These are phyloP conservation scores for Boletellus ananas DNA, from an alignment of 768 basidiomycete genomes.

Conservation along the genomic window DNA sequence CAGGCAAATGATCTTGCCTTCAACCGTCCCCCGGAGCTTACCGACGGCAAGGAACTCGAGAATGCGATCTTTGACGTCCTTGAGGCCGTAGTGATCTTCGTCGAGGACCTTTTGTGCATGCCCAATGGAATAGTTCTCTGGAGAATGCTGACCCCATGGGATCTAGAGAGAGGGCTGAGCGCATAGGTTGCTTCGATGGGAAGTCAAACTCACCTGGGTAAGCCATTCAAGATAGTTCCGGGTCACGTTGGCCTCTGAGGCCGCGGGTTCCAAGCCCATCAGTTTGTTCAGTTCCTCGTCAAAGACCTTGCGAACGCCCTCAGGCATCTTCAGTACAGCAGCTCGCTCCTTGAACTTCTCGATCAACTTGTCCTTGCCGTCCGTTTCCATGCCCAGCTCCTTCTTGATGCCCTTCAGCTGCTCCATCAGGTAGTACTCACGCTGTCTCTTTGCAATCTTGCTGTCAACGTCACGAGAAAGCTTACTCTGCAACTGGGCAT, in stretches of 20 bases:
- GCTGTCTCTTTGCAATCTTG: conserved; percentile 91
- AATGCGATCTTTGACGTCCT: conserved; percentile 90
- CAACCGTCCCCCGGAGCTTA: conserved; percentile 88
- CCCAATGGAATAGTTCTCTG: conserved; percentile 86
- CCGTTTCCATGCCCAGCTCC: conserved; percentile 91
- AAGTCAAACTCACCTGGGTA: conserved; percentile 53
- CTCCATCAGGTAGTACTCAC: conserved; percentile 96
- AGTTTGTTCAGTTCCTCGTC: conserved; percentile 95
- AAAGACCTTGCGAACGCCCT: conserved; percentile 86
- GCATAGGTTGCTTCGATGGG: not conserved
- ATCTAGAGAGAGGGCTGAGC: conserved; percentile 46
- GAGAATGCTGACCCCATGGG: conserved; percentile 94
- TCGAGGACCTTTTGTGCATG: conserved; percentile 84
- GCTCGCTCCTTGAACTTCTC: conserved; percentile 91
- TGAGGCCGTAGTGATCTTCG: conserved; percentile 91
- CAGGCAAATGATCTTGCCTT: conserved; percentile 97
- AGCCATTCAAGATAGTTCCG: conserved; percentile 94
- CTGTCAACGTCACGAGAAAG: conserved; percentile 88
- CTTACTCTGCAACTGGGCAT: conserved; percentile 91
- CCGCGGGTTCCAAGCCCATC: conserved; percentile 82
- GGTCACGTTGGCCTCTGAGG: conserved; percentile 90
- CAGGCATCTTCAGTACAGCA: conserved; percentile 80
- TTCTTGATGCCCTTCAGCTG: conserved; percentile 96
- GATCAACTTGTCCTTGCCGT: conserved; percentile 91
- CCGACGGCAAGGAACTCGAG: conserved; percentile 95